Percentiles rank a stretch among this genome's conserved stretches.
Evolutionary conservation across 2,329 filamentous ascomycete genomes (phyloP).

Genomic region (Dendrostoma leiphaemia): DNA sequence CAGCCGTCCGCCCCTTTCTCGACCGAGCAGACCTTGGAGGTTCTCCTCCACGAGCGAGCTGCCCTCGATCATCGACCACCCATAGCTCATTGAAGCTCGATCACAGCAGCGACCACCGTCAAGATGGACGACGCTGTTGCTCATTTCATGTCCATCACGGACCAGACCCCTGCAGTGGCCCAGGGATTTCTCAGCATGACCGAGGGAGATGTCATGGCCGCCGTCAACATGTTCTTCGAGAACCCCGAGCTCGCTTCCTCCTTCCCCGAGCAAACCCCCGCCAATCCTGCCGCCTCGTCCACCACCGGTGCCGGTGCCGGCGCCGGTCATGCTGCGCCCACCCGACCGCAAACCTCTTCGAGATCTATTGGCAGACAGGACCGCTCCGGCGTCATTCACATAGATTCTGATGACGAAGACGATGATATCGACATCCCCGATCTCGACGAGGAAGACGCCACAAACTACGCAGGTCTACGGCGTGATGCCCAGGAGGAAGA

Average conservation of each 20-base stretch:
- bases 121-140: constrained; percentile 66
- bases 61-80: background rate
- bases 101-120: constrained; percentile 5
- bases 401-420: constrained; percentile 77
- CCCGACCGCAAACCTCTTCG: constrained; percentile 23
- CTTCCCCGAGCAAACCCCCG: constrained; percentile 27
- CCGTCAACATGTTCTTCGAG: constrained; percentile 87
- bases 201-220: constrained; percentile 80
- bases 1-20: background rate
- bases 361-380: constrained; percentile 46
- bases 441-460: constrained; percentile 36
- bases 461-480: constrained; percentile 38
- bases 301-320: constrained; percentile 27
- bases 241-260: constrained; percentile 69
- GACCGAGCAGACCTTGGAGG: background rate
- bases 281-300: constrained; percentile 28
- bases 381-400: constrained; percentile 62
- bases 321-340: constrained; percentile 20
- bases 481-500: constrained; percentile 68
- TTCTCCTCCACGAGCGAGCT: background rate
- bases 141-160: constrained; percentile 80
- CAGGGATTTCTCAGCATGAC: constrained; percentile 81
- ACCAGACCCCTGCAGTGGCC: constrained; percentile 69
- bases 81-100: background rate
- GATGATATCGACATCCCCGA: constrained; percentile 37